Conservation (phyloP, 2,329 filamentous ascomycete species). For the Paecilomyces variotii region DNA sequence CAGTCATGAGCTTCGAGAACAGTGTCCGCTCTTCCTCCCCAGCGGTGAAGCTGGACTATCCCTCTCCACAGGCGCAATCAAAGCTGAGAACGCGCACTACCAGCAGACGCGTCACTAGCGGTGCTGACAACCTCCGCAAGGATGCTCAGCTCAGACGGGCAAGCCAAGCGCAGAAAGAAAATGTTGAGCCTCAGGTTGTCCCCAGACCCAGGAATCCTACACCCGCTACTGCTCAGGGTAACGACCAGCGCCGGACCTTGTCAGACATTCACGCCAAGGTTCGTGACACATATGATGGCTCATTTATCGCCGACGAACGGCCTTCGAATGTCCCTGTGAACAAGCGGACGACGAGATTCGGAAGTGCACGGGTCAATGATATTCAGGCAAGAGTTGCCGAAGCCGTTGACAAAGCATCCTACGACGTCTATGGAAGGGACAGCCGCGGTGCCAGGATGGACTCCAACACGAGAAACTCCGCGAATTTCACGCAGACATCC, state of each 20-base stretch:
- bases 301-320: constrained; percentile 43
- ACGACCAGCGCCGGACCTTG: constrained; percentile 40
- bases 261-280: constrained; percentile 50
- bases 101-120: constrained; percentile 20
- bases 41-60: constrained; percentile 30
- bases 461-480: constrained; percentile 15
- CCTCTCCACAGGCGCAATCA: constrained; percentile 25
- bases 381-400: constrained; percentile 32
- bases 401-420: constrained; percentile 31
- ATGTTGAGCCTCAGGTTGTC: constrained; percentile 28
- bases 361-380: constrained; percentile 31
- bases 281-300: constrained; percentile 45
- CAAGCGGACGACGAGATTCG: constrained; percentile 50
- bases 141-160: constrained; percentile 34
- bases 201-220: constrained; percentile 21
- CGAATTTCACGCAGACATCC: constrained; percentile 18
- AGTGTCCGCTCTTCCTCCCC: constrained; percentile 35
- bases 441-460: constrained; percentile 18
- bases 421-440: constrained; percentile 25
- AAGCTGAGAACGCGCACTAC: constrained; percentile 22
- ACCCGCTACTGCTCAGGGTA: constrained; percentile 9
- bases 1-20: constrained; percentile 42
- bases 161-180: constrained; percentile 34
- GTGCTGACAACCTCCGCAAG: constrained; percentile 28
- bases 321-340: constrained; percentile 36